Evolutionary conservation across 345 rosid genomes (phyloP).

Genomic region (Ricinus communis): DNA sequence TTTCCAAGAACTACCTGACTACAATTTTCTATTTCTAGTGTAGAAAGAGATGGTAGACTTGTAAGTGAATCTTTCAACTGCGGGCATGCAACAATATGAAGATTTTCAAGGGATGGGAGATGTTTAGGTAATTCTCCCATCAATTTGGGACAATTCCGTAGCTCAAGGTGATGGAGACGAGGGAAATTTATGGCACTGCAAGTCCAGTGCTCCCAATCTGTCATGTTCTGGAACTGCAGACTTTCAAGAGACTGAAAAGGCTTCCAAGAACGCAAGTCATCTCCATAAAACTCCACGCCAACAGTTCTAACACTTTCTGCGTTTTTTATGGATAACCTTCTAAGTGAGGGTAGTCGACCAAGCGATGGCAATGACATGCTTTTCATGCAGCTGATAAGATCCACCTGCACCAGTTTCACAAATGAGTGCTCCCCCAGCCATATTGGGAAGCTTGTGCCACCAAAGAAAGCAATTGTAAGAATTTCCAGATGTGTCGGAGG

Average conservation of each 20-base stretch:
- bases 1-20: neutral
- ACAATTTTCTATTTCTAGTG: neutral
- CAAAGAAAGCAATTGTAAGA: slow-evolving; percentile 1
- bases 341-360: neutral
- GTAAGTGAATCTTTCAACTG: slow-evolving; percentile 7
- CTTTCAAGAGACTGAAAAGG: slow-evolving; percentile 14
- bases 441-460: neutral
- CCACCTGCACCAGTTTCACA: neutral
- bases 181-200: neutral
- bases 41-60: slow-evolving; percentile 3
- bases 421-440: neutral
- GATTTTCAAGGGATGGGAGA: neutral
- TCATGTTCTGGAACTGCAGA: slow-evolving; percentile 18
- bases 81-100: neutral
- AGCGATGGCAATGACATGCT: neutral
- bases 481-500: slow-evolving; percentile 39
- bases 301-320: neutral
- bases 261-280: neutral
- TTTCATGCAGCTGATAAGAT: neutral
- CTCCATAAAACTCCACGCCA: slow-evolving; percentile 18
- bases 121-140: neutral
- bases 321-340: neutral
- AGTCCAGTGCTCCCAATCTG: slow-evolving; percentile 12
- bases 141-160: neutral
- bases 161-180: neutral